Evolutionary conservation across 2,329 filamentous ascomycete genomes (phyloP), one percentile per base, ranked within the genome.

Genomic region (Phyllosticta citribraziliensis): DNA sequence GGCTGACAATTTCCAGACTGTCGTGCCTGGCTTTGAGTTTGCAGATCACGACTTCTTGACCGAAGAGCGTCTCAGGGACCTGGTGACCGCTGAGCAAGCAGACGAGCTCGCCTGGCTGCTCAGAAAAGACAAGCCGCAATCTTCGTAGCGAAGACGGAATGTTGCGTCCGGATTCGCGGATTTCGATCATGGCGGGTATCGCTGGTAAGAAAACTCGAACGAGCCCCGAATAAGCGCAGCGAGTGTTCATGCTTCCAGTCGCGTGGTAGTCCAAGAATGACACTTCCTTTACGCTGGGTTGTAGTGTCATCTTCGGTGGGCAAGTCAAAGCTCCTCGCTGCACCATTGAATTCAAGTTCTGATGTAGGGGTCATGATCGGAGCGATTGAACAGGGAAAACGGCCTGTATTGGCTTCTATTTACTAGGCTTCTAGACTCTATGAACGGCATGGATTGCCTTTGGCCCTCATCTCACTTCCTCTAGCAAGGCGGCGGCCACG

Each of bases 401-500:
- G 40, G 19, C n/a, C n/a, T 8, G n/a, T 47, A 8, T 8, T n/a
- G 6, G n/a, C 3, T n/a, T n/a, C 40, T 47, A 14, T 17, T 11
- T 40, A 11, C 35, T 40, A 40, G n/a, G 17, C 3, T n/a, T 47
- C 40, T 47, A 47, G 35, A 40, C 17, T 14, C 35, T 40, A 14
- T 40, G 10, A 14, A 40, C 11, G 17, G 2, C 30, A 35, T 40
- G 17, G 17, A 22, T 22, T 22, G 22, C 22, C 22, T 22, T 22
- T 8, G 35, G 11, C 12, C 51, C 52, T 57, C 47, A 61, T 14
- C 17, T n/a, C 9, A 24, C 55, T 33, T 27, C 47, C 71, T 96
- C 92, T 67, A 97, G 75, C 65, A 96, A 76, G 1, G 94, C 94
- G 47, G 92, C 91, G 11, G 91, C 94, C 63, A 97, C 82, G 1